Conservation (phyloP, 1,139 yeast genomes). For the Kodamaea arcana region DNA sequence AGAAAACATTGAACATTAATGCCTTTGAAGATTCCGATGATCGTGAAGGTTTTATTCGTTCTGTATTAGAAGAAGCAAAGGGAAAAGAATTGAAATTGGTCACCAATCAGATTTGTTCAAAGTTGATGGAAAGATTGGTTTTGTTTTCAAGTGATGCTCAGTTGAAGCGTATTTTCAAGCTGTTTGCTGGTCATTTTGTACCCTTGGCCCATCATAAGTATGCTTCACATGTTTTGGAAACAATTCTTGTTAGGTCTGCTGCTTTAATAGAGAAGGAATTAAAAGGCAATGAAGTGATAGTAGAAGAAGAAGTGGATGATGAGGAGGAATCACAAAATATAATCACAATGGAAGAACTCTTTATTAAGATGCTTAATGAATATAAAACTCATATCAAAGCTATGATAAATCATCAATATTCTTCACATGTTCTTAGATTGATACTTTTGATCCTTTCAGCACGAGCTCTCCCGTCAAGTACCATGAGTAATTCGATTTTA, state of each 20-base stretch:
- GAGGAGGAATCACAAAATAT: conserved; percentile 34
- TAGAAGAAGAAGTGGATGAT: conserved; percentile 27
- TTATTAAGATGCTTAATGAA: conserved; percentile 63
- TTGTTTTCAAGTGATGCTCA: conserved; percentile 62
- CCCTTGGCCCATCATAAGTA: conserved; percentile 84
- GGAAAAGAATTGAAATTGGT: conserved; percentile 92
- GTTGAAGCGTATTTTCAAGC: conserved; percentile 58
- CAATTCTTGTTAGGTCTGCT: conserved; percentile 73
- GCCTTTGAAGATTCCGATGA: conserved; percentile 77
- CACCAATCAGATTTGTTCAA: conserved; percentile 92
- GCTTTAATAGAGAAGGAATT: conserved; percentile 71
- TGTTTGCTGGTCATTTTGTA: conserved; percentile 67
- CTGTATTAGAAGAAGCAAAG: conserved; percentile 78
- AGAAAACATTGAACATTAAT: conserved; percentile 75
- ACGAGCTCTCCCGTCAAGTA: conserved; percentile 73
- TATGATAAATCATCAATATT: conserved; percentile 74
- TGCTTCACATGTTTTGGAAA: conserved; percentile 91
- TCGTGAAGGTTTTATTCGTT: conserved; percentile 62
- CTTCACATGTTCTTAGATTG: conserved; percentile 81
- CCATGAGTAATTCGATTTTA: conserved; percentile 66
- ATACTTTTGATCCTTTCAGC: conserved; percentile 71
- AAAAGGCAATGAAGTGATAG: conserved; percentile 28
- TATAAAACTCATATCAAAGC: conserved; percentile 53
- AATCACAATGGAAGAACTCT: conserved; percentile 58
- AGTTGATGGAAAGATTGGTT: conserved; percentile 83